phyloP scores from a whole-genome alignment of 192 early-diverging fungal genomes.

The Backusella parvicylindrica region DNA sequence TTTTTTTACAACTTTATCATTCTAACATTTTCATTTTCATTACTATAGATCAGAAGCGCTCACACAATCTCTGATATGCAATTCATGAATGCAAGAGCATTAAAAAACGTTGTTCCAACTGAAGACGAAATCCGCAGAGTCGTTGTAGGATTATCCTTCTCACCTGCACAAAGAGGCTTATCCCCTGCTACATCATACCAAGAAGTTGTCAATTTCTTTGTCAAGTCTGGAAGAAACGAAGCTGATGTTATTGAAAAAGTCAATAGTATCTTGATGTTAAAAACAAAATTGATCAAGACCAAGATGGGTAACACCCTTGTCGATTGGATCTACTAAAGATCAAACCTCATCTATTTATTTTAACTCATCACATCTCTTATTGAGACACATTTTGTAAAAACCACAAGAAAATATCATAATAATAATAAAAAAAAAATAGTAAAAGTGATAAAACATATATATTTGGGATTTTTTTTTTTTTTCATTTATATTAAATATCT shows the following conservation, averaged over 20 bases:
- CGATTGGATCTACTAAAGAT: not conserved
- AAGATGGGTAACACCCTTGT: not conserved
- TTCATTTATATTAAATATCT: not conserved
- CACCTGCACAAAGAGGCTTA: not conserved
- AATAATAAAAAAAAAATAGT: not conserved
- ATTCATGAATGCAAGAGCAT: not conserved
- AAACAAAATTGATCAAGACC: not conserved
- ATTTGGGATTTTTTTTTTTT: not conserved
- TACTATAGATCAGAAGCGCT: not conserved
- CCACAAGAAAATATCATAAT: not conserved
- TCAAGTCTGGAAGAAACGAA: not conserved
- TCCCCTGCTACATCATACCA: not conserved
- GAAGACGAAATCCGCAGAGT: not conserved
- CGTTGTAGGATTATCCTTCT: not conserved
- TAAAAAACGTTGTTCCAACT: not conserved
- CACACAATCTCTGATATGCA: not conserved
- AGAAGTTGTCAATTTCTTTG: not conserved
- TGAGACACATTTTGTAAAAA: not conserved
- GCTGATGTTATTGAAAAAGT: not conserved
- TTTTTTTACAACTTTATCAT: not conserved
- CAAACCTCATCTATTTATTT: not conserved
- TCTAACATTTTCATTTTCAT: not conserved
- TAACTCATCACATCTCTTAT: not conserved
- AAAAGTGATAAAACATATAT: not conserved
- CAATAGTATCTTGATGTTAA: not conserved